phyloP scores from a whole-genome alignment of 768 basidiomycete species.

The Macrolepiota dolichaula region DNA sequence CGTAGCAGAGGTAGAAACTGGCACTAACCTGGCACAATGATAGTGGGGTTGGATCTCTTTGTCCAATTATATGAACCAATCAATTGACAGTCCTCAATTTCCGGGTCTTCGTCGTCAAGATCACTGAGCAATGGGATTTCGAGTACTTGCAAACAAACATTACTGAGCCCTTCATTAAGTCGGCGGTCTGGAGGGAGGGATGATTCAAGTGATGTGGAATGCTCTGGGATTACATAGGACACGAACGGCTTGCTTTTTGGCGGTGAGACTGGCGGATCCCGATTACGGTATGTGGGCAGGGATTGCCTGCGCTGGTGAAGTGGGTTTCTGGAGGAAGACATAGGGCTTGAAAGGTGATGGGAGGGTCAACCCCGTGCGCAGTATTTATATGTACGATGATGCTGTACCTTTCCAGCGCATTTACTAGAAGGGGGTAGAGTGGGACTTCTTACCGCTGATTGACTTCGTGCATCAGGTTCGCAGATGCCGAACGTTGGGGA shows the following conservation, averaged over 20 bases:
- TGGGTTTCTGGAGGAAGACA: conserved; percentile 3
- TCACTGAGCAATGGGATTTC: conserved; percentile 15
- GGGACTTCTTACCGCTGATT: conserved; percentile 9
- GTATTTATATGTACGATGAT: not conserved
- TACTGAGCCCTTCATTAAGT: conserved; percentile 31
- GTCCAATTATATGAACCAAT: conserved; percentile 62
- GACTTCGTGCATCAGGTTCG: not conserved
- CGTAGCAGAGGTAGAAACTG: not conserved
- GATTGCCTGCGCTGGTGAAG: conserved; percentile 4
- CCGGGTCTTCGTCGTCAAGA: conserved; percentile 25
- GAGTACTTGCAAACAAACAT: conserved; percentile 25
- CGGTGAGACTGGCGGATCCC: not conserved
- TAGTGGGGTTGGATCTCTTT: conserved; percentile 39
- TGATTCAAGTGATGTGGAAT: not conserved
- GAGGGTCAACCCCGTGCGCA: not conserved
- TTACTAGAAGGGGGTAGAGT: conserved; percentile 1
- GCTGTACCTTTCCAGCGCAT: not conserved
- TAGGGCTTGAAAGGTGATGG: not conserved
- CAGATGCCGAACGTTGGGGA: not conserved
- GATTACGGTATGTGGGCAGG: conserved; percentile 4
- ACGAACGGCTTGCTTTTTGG: conserved; percentile 9
- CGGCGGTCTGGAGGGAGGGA: conserved; percentile 30
- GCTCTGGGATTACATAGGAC: not conserved
- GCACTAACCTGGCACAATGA: conserved; percentile 44
- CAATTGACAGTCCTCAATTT: conserved; percentile 33